Percentiles rank a stretch among this genome's conserved stretches.
phyloP scores from a whole-genome alignment of 1,284 basidiomycete genomes.

The Boletellus sp. region DNA sequence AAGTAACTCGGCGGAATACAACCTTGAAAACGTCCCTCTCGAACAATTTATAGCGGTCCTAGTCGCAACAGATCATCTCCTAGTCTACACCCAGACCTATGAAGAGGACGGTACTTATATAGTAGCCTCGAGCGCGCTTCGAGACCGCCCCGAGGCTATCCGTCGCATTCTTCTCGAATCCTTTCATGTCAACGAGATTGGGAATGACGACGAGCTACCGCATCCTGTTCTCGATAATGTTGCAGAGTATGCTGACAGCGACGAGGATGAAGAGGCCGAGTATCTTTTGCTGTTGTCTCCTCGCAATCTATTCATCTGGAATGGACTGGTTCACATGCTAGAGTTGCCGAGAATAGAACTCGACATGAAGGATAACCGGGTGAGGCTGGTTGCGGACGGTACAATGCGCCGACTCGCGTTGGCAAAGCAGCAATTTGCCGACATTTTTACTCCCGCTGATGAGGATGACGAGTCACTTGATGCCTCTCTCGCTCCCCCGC shows the following conservation, averaged over 20 bases:
- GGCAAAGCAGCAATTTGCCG: conserved; percentile 78
- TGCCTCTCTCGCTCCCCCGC: conserved; percentile 41
- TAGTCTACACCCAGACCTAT: conserved; percentile 88
- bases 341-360: conserved; percentile 71
- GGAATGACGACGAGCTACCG: conserved; percentile 48
- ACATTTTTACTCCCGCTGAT: conserved; percentile 58
- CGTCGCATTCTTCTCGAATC: conserved; percentile 82
- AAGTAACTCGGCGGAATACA: conserved; percentile 95
- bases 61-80: conserved; percentile 86
- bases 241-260: conserved; percentile 46
- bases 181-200: conserved; percentile 70
- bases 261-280: conserved; percentile 52
- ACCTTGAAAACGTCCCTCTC: conserved; percentile 76
- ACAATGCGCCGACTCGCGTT: conserved; percentile 71
- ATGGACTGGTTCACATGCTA: conserved; percentile 80
- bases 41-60: conserved; percentile 80
- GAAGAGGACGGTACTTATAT: conserved; percentile 95
- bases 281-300: conserved; percentile 91
- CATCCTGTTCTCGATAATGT: conserved; percentile 46
- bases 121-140: conserved; percentile 81
- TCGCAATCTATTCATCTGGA: conserved; percentile 89
- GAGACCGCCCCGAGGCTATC: conserved; percentile 80
- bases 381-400: conserved; percentile 87
- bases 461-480: conserved; percentile 58
- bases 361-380: conserved; percentile 78